Evolutionary conservation across 1,284 basidiomycete species (phyloP).

Genomic region (Cutaneotrichosporon sp.): DNA sequence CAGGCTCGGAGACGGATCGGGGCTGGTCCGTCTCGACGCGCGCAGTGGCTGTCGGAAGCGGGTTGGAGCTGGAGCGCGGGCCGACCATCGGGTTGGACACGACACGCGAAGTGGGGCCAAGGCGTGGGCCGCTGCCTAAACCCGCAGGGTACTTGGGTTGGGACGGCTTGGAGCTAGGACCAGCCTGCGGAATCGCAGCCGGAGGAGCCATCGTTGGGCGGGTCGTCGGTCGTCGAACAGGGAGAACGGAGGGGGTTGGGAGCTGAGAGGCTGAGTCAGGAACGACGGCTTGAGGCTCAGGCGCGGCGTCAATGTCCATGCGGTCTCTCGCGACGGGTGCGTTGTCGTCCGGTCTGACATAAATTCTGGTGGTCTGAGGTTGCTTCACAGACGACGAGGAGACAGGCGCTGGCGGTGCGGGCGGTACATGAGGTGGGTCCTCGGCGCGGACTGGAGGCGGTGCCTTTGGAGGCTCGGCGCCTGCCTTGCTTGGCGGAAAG

Average conservation of each 20-base stretch:
- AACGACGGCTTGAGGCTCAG: too few relatives aligned
- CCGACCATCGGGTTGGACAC: conserved; percentile 38
- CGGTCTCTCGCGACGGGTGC: too few relatives aligned
- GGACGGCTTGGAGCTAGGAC: conserved; percentile 12
- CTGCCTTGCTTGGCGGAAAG: neutral
- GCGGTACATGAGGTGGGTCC: too few relatives aligned
- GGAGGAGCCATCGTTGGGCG: neutral
- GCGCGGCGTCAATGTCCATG: too few relatives aligned
- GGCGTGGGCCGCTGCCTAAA: conserved; percentile 35
- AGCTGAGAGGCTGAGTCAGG: too few relatives aligned
- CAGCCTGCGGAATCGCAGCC: neutral
- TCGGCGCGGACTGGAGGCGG: too few relatives aligned
- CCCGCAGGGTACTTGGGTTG: conserved; percentile 42
- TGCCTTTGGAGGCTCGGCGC: too few relatives aligned
- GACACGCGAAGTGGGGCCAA: conserved; percentile 29
- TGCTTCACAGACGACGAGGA: too few relatives aligned
- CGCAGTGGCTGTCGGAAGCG: neutral
- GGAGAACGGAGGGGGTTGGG: neutral
- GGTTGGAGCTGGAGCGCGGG: neutral
- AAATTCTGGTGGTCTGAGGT: too few relatives aligned
- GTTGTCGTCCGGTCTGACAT: too few relatives aligned
- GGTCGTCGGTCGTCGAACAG: conserved; percentile 6
- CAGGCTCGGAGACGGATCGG: conserved; percentile 2
- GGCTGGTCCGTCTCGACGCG: conserved; percentile 1
- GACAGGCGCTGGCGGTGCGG: too few relatives aligned